A percentile compares a stretch with the other conserved stretches of the same genome.
Evolutionary conservation across 1,139 yeast genomes (phyloP).

Genomic region (Wickerhamiella infanticola): DNA sequence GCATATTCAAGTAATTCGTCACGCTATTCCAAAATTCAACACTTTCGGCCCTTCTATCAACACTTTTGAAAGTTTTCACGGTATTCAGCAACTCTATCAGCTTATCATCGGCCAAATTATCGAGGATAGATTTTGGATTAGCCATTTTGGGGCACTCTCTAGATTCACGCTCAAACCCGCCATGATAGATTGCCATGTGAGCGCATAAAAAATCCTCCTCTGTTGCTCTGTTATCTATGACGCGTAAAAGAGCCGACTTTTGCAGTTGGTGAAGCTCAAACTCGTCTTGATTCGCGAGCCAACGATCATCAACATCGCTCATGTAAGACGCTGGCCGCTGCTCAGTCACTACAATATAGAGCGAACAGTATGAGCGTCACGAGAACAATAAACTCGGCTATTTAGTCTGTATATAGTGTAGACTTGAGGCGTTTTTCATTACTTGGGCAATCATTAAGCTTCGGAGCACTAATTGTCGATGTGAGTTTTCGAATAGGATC

Average conservation of each 20-base stretch:
- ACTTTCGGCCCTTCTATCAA: not conserved
- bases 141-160: not conserved
- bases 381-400: too few species aligned
- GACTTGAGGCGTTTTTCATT: too few species aligned
- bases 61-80: not conserved
- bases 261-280: conserved; percentile 22
- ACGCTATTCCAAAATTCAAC: not conserved
- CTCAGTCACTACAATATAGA: too few species aligned
- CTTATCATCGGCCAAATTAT: not conserved
- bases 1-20: not conserved
- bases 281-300: conserved; percentile 17
- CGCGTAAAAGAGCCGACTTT: conserved; percentile 2
- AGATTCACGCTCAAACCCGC: not conserved
- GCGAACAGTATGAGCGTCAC: too few species aligned
- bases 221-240: not conserved
- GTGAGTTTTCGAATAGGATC: too few species aligned
- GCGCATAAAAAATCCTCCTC: not conserved
- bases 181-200: not conserved
- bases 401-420: too few species aligned
- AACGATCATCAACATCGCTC: not conserved
- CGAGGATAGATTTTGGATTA: not conserved
- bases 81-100: not conserved
- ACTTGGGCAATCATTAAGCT: too few species aligned
- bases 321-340: not conserved
- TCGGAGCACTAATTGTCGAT: too few species aligned